Base-by-base conservation (phyloP, 352 stramenopile species). In the Phytopythium sindhum region DNA sequence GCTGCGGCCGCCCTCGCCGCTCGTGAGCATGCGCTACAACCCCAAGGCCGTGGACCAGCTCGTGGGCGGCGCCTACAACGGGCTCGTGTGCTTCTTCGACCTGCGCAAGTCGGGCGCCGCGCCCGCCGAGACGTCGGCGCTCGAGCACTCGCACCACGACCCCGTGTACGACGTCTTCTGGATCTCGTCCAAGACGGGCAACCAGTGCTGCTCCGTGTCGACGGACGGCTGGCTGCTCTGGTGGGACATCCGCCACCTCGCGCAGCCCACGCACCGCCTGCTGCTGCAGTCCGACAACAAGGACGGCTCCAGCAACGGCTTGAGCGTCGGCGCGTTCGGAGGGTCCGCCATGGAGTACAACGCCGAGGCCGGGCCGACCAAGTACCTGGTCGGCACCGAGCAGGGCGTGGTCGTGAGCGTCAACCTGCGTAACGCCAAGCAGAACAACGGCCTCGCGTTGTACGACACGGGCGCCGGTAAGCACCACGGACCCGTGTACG, bases 351-450 rank as follows among this genome's bases (percentile, higher is more conserved):
- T 99, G 81, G 97, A 98, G 75, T 99, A 99, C 80, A 98, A 98
- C 77, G 95, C 88, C 19, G 97, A 99, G 72, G 96, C 93, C 33
- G 95, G 95, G 0, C 94, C 96, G 35, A 98, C 92, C 21, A 99
- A 99, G 70, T 99, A 98, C 68, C 81, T 99, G 19, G 90, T 99
- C 10, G 97, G 97, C n/a, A 99, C 96, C 5, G 96, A 99, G 68
- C 97, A 99, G 73, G 96, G 97, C 44, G 91, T 97, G 14, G 93
- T 99, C 8, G 68, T 98, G 53, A 97, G 91, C 56, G 82, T 99
- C 51, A 98, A 98, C 73, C 67, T 98, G 44, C 88, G 95, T 37
- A 99, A 99, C 67, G 90, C 94, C 55, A 98, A 98, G 73, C 90
- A 97, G 65, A 98, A 99, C 78, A 98, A 98, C 64, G 96, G 93